A percentile compares a stretch with the other conserved stretches of the same genome.
Conservation (phyloP, 1,284 basidiomycete genomes). For the Ceratobasidium sp. region DNA sequence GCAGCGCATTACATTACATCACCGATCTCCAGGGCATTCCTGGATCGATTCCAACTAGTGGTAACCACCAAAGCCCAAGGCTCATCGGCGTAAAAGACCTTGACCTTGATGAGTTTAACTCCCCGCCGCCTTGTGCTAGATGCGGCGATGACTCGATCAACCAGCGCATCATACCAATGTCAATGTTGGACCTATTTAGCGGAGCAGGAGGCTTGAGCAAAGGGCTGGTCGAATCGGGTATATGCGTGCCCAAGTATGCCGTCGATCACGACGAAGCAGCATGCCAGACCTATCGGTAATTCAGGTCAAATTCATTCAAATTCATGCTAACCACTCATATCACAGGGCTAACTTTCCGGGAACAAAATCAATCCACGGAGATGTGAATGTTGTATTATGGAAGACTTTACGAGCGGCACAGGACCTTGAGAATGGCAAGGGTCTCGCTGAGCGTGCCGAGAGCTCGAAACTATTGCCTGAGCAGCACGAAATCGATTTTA, state of each 20-base stretch:
- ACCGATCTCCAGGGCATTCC: constrained; percentile 9
- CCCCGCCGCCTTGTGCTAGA: background rate
- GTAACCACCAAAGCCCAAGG: background rate
- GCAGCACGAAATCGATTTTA: constrained; percentile 63
- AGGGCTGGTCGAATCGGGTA: constrained; percentile 16
- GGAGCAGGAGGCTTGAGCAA: constrained; percentile 35
- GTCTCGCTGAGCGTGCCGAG: constrained; percentile 52
- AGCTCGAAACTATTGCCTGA: constrained; percentile 58
- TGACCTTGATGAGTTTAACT: background rate
- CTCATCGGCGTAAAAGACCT: background rate
- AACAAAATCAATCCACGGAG: constrained; percentile 5
- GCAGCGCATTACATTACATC: constrained; percentile 11
- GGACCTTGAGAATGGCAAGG: constrained; percentile 57
- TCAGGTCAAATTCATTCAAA: background rate
- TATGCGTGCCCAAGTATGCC: constrained; percentile 9
- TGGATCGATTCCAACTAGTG: background rate
- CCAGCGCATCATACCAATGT: background rate
- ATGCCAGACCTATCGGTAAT: constrained; percentile 29
- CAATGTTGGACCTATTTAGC: constrained; percentile 32
- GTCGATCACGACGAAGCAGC: constrained; percentile 32
- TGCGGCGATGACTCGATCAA: background rate
- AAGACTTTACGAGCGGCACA: constrained; percentile 54
- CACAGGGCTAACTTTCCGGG: constrained; percentile 15
- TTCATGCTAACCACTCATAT: background rate
- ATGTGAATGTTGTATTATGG: constrained; percentile 17